Conservation (phyloP, 2,329 filamentous ascomycete genomes). For the Acrocalymma vagum region DNA sequence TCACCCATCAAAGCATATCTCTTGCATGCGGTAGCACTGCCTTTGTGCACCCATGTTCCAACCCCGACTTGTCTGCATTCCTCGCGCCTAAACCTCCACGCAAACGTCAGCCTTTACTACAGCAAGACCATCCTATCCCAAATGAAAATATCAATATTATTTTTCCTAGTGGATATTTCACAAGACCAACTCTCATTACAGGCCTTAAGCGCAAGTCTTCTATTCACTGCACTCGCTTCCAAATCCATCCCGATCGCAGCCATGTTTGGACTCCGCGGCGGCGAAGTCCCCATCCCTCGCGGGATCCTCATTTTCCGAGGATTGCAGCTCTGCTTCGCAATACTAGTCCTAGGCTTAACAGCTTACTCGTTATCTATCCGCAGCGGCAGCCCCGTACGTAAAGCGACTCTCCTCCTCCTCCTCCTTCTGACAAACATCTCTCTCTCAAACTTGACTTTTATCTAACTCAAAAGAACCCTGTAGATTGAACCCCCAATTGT, state of each 20-base stretch:
- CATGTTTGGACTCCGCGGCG: constrained; percentile 16
- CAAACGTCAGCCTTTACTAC: too few relatives aligned
- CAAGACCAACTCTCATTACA: too few relatives aligned
- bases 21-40: too few relatives aligned
- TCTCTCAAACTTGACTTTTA: neutral
- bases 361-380: constrained; percentile 29
- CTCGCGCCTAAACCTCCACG: too few relatives aligned
- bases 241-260: neutral
- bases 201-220: too few relatives aligned
- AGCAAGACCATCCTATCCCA: too few relatives aligned
- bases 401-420: constrained; percentile 2
- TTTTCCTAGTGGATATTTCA: too few relatives aligned
- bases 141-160: too few relatives aligned
- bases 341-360: constrained; percentile 34
- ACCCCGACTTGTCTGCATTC: too few relatives aligned
- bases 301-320: constrained; percentile 32
- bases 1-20: too few relatives aligned
- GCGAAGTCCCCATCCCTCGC: constrained; percentile 2
- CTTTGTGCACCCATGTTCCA: too few relatives aligned
- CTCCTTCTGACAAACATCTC: constrained; percentile 6
- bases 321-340: constrained; percentile 36
- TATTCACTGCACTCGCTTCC: neutral
- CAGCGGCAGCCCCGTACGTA: constrained; percentile 24
- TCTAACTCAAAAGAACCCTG: constrained; percentile 2
- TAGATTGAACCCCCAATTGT: constrained; percentile 29